Percentiles rank a stretch among this genome's conserved stretches.
Conservation (phyloP, 495 filamentous ascomycete genomes). For the Lepraria neglecta region DNA sequence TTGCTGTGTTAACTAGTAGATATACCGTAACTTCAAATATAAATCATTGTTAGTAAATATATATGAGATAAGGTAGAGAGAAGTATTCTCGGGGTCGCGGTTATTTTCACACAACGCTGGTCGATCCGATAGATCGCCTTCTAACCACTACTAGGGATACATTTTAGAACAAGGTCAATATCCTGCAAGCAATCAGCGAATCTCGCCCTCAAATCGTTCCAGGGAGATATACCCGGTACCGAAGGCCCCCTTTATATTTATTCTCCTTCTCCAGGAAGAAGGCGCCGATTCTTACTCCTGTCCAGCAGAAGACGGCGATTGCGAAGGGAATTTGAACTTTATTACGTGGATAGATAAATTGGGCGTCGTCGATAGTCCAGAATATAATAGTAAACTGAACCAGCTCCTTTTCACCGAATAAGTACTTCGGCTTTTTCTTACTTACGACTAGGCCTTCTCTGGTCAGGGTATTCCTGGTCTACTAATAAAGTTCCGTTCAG, state of each 20-base stretch:
- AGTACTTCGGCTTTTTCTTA: conserved; percentile 21
- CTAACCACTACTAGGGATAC: background rate
- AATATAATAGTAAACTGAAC: conserved; percentile 44
- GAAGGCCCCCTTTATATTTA: conserved; percentile 10
- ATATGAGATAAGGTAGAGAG: too few species aligned
- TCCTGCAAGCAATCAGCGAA: background rate
- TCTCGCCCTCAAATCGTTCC: background rate
- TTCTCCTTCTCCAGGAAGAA: conserved; percentile 15
- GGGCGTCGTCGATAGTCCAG: conserved; percentile 42
- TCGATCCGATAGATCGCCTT: background rate
- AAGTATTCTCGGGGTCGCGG: background rate
- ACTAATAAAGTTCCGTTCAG: conserved; percentile 16
- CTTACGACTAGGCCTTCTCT: conserved; percentile 20
- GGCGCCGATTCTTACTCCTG: too few species aligned
- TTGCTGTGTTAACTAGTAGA: conserved; percentile 15
- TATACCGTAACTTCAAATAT: conserved; percentile 2
- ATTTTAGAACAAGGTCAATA: background rate
- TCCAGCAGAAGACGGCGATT: too few species aligned
- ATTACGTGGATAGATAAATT: conserved; percentile 19
- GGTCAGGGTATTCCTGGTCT: too few species aligned
- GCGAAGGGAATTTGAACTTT: too few species aligned
- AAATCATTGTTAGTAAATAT: too few species aligned
- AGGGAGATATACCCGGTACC: too few species aligned
- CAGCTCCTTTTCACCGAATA: conserved; percentile 18
- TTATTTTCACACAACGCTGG: background rate